Evolutionary conservation across 768 basidiomycete genomes (phyloP), one percentile per base, ranked within the genome.

Genomic region (Agaricus sinodeliciosus): DNA sequence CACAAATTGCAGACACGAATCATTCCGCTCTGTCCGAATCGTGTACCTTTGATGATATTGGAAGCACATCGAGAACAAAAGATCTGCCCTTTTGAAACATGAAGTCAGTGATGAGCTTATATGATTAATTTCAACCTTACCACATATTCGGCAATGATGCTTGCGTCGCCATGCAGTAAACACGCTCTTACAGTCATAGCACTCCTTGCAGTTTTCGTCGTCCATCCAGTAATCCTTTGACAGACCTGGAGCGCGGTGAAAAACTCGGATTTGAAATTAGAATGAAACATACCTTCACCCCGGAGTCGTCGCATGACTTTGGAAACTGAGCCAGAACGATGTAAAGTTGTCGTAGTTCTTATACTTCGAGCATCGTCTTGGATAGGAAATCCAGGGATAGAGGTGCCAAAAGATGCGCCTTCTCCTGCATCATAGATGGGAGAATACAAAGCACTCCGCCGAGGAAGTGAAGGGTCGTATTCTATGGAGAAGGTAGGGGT

Each of bases 161-260:
- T 94, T 96, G 57, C 96, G 74, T 48, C 94, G 72, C 91, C 92
- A 97, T 2, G 94, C 81, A 0, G 92, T 91, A 69, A 99, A 99
- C 45, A 89, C 76, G 58, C 89, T 90, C 67, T 92, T 91, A 72
- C 94, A 96, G 67, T 94, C 94, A 64, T 92, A 95, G 63, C 94
- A 95, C 62, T 96, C 93, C 64, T 88, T 96, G 61, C 90, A 91
- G 51, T 89, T 87, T 62, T 92, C 92, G 63, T 97, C 94, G 56
- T 93, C 90, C 94, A 98, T 97, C 96, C 96, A 99, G 64, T 97
- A 97, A 62, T 96, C 91, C 57, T 85, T 82, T 19, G 90, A 91
- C 16, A 95, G 64, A n/a, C 90, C 90, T 91, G 48, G 31, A 44
- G 46, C 48, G 16, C 48, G 51, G 26, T 51, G 35, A 51, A 45